Base-by-base conservation (phyloP, 176 grass and related monocot genomes). In the Oryza punctata region DNA sequence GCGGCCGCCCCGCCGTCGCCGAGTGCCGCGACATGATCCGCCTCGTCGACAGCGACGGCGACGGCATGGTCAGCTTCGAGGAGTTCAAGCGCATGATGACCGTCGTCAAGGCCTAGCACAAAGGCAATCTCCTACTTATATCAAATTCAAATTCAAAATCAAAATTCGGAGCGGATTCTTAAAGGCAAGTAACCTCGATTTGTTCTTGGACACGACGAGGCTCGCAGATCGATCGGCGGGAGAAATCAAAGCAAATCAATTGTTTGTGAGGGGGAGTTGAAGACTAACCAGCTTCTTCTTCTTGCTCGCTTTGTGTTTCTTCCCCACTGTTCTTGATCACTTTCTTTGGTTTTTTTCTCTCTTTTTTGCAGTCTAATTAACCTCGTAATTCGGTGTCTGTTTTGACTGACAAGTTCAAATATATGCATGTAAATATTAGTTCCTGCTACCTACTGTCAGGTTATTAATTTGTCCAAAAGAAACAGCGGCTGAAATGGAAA, bases 21-120 rank as follows among this genome's bases (percentile, higher is more conserved):
- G 96, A 98, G 38, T 95, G 93, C 87, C 81, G 79, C 57, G 93
- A 95, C 69, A 98, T 98, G 96, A 98, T 98, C 15, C 86, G 83
- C 44, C 92, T 77, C 69, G 93, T 95, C 64, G 96, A 98, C 72
- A 63, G 63, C 60, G 93, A 98, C 76, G 96, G 96, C 50, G 96
- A 98, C 84, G 96, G 93, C 63, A 94, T 90, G 89, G 93, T 98
- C 44, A 85, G 60, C 86, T 98, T 98, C 75, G 91, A 92, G 59
- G 96, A 98, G 90, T 98, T 98, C 85, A 96, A 95, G 91, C 92
- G 80, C 67, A 98, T 98, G 96, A 98, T 98, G 96, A 74, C 79
- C 71, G 80, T 92, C 75, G 69, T 90, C 75, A 90, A 83, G 88
- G 79, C 80, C 28, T 90, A 79, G n/a, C 14, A 69, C 80, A 24